Evolutionary conservation across 768 basidiomycete genomes (phyloP).

Genomic region (Tylopilus vinaceipallidus): DNA sequence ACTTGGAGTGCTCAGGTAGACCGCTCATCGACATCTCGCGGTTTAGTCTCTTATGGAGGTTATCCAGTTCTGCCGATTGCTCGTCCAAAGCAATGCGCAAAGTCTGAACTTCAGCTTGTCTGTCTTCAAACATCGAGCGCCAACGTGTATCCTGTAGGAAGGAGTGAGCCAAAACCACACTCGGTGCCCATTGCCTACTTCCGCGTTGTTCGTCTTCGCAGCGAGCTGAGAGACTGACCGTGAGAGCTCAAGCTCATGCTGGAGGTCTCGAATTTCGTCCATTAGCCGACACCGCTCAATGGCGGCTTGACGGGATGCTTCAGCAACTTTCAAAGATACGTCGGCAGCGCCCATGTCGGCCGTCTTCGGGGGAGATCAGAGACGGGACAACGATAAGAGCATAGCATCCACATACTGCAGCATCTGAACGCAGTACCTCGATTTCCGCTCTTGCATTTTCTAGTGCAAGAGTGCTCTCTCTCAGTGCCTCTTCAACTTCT

Average conservation of each 20-base stretch:
- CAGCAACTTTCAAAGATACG: conserved; percentile 45
- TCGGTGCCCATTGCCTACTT: conserved; percentile 11
- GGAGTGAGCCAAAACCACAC: conserved; percentile 1
- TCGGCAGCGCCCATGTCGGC: conserved; percentile 53
- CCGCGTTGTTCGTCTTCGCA: conserved; percentile 25
- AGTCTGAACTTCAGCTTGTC: conserved; percentile 30
- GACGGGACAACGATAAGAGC: background rate
- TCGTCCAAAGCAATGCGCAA: conserved; percentile 37
- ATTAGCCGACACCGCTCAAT: conserved; percentile 50
- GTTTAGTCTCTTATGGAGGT: conserved; percentile 54
- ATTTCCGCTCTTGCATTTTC: conserved; percentile 91
- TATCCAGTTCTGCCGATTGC: conserved; percentile 52
- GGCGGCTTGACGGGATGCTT: conserved; percentile 46
- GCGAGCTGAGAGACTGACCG: conserved; percentile 25
- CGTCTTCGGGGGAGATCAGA: conserved; percentile 22
- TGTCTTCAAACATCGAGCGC: conserved; percentile 29
- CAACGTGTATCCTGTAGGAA: conserved; percentile 24
- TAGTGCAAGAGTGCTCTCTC: conserved; percentile 82
- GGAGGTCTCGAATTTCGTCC: conserved; percentile 56
- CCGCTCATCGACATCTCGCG: conserved; percentile 53
- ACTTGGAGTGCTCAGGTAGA: conserved; percentile 28
- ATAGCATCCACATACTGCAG: conserved; percentile 52
- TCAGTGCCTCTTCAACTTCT: conserved; percentile 87
- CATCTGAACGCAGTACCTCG: conserved; percentile 70
- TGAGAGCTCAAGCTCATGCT: conserved; percentile 44